Base-by-base conservation (phyloP, 176 grass and related monocot genomes). In the Cymbopogon citratus region DNA sequence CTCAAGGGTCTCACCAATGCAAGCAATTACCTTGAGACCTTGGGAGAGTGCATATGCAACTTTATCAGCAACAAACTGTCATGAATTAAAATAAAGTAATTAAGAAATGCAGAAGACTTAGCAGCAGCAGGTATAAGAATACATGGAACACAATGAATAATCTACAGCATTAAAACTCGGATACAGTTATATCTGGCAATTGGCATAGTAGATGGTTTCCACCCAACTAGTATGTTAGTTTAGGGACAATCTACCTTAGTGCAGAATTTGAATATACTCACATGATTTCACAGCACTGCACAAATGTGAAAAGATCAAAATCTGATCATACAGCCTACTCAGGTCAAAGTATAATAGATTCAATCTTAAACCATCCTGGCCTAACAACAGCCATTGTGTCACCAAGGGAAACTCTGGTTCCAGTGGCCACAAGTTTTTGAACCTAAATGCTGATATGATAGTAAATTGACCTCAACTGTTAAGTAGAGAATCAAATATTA, bases 21-120 rank as follows among this genome's bases (percentile, higher is more conserved):
- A 97, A 79, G 87, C 94, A 88, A 97, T 97, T 67, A 97, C 94
- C 76, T 90, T 97, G 67, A 97, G 36, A 75, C 91, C 85, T 94
- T 93, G 85, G 29, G 85, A 86, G 28, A 97, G 91, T 85, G 94
- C 83, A 44, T 97, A 97, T 27, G 65, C 94, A 71, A 97, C 91
- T 86, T 97, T 97, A 73, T 92, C 91, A 45, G 86, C 87, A 65
- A 97, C 87, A 26, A 94, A 92, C 94, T 97, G 85, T 54, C 79
- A 82, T 81, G 52, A 41, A 81, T 64, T 43, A 9, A 85, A 76
- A 46, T 16, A 46, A 64, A 21, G 45, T 24, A 23, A 81, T 28
- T 82, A 64, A 67, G 41, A 27, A 67, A 56, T 12, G 59, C 5
- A 21, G 3, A 59, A 74, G 19, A 35, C 61, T 59, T 63, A 9